These are phyloP conservation scores for Iris pallida DNA, from an alignment of 116 monocot genomes.

Conservation along the genomic window DNA sequence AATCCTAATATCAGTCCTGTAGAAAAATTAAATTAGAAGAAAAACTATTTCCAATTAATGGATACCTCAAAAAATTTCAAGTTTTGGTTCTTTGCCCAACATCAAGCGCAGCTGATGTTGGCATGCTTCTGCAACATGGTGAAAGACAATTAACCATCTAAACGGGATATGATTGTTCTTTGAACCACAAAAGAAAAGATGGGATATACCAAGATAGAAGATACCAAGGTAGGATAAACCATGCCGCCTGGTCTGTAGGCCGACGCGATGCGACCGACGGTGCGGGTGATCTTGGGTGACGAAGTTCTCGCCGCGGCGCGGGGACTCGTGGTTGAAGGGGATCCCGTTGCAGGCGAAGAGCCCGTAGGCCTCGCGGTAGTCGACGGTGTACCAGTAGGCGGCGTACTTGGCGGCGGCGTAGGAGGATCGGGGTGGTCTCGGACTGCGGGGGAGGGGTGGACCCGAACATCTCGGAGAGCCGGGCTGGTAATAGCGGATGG, in stretches of 20 bases:
- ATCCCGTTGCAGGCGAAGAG: too few relatives aligned
- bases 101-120: slow-evolving; percentile 97
- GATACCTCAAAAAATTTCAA: slow-evolving; percentile 93
- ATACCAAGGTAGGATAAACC: too few relatives aligned
- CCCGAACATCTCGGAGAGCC: slow-evolving; percentile 55
- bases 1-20: not conserved
- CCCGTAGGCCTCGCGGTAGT: too few relatives aligned
- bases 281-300: too few relatives aligned
- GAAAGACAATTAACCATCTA: not conserved
- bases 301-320: too few relatives aligned
- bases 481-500: slow-evolving; percentile 29
- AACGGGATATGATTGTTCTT: not conserved
- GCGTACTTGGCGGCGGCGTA: slow-evolving; percentile 49
- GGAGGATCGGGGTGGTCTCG: slow-evolving; percentile 37
- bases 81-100: slow-evolving; percentile 80
- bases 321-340: too few relatives aligned
- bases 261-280: too few relatives aligned
- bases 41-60: not conserved
- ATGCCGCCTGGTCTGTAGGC: too few relatives aligned
- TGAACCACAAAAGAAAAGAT: not conserved
- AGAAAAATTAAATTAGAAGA: not conserved
- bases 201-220: not conserved
- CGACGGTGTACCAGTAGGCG: too few relatives aligned
- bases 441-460: slow-evolving; percentile 46
- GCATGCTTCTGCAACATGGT: slow-evolving; percentile 80